Base-by-base conservation (phyloP, 208 protist genomes). In the Crithidia sp. region DNA sequence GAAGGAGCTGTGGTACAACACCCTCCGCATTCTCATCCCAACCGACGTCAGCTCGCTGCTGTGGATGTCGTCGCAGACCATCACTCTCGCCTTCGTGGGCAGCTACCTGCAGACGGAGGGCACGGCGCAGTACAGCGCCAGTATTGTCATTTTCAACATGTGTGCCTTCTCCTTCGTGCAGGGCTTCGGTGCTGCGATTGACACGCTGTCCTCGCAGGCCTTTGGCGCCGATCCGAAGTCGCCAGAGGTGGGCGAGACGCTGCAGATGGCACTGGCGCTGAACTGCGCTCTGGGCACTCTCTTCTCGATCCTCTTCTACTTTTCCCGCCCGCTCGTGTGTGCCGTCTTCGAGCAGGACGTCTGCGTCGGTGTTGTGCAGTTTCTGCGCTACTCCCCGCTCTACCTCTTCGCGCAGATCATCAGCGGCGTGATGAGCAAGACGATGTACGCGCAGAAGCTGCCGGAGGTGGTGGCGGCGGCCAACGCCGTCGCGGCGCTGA, bases 181-280 rank as follows among this genome's bases (percentile, higher is more conserved):
- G 61, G 86, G 86, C 19, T 84, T 91, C 56, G 83, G 81, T 55
- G 78, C 84, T 5, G 86, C 89, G 37, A 89, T 94, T 52, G 86
- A 94, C 77, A 91, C 89, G 6, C 79, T 91, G 28, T 82, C 82
- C 41, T 90, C 89, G n/a, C 89, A 94, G 61, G 86, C 89, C 14
- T 91, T 80, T 61, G 89, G 89, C 40, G 71, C 74, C 3, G 74
- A 91, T 59, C 71, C 75, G 13, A 79, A 76, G 28, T 91, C 86
- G 49, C 82, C 82, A 16, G 65, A 87, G 44, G 82, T 90, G 66
- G 89, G 84, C 13, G 86, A 91, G 68, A 84, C 81, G 39, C 65
- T 94, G 66, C 89, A 91, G 66, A 65, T 83, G 50, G 84, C 86
- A 28, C 77, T 94, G 37, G 74, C 79, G 2, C 44, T 90, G 7